Evolutionary conservation across 2,329 filamentous ascomycete genomes (phyloP).

Genomic region (Scortechinia acanthostroma): DNA sequence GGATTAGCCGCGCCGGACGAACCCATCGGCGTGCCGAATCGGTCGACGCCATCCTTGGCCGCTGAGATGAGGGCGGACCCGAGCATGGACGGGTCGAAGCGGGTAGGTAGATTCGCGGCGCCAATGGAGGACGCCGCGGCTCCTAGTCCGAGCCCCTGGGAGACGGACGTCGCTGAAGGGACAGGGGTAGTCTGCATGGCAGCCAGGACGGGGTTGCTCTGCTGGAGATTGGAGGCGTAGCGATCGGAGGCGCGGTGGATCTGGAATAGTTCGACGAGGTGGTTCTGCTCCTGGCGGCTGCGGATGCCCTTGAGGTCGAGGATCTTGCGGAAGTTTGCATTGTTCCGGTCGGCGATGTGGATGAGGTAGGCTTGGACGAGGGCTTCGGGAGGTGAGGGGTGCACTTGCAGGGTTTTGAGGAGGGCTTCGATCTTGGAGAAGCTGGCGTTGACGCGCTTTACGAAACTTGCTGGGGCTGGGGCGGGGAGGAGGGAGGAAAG

Average conservation of each 20-base stretch:
- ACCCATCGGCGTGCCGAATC: background rate
- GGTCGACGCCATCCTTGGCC: conserved; percentile 1
- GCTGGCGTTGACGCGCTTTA: conserved; percentile 76
- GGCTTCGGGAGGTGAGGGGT: conserved; percentile 81
- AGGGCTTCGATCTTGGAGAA: conserved; percentile 86
- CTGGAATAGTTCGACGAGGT: conserved; percentile 78
- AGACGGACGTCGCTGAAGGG: background rate
- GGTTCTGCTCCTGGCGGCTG: conserved; percentile 67
- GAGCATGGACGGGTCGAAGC: background rate
- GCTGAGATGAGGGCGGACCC: background rate
- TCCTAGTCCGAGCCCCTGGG: background rate
- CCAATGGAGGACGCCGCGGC: background rate
- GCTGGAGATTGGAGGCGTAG: conserved; percentile 61
- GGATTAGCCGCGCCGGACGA: background rate
- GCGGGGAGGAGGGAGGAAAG: conserved; percentile 15
- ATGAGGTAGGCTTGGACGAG: conserved; percentile 96
- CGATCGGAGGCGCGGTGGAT: conserved; percentile 71
- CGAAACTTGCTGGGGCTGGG: conserved; percentile 51
- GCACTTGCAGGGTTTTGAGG: conserved; percentile 93
- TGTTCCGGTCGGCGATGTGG: conserved; percentile 87
- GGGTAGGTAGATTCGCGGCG: too few species aligned
- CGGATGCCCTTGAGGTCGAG: conserved; percentile 90
- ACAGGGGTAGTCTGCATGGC: conserved; percentile 42
- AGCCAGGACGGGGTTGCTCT: conserved; percentile 64
- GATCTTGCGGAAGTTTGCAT: conserved; percentile 92